Percentiles rank a stretch among this genome's conserved stretches.
Evolutionary conservation across 2,329 filamentous ascomycete species (phyloP).

Genomic region (Onygenales sp.): DNA sequence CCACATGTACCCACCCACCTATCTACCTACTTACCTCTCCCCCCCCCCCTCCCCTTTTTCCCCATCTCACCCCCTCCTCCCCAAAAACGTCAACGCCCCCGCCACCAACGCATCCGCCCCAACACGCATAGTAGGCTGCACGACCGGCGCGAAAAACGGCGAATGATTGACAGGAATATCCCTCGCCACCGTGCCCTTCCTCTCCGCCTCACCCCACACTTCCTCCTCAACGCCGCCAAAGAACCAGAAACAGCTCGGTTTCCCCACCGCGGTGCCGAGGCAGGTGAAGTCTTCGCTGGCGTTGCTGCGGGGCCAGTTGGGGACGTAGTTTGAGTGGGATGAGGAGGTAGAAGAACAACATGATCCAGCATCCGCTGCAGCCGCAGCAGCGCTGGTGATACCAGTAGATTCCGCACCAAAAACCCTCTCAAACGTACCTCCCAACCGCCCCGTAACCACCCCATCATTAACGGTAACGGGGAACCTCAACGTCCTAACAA

Average conservation of each 20-base stretch:
- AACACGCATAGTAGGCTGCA: slow-evolving; percentile 48
- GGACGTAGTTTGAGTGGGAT: slow-evolving; percentile 16
- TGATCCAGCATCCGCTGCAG: background rate
- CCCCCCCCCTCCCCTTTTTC: too few species aligned
- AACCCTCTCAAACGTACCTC: slow-evolving; percentile 36
- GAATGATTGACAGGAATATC: slow-evolving; percentile 53
- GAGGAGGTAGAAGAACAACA: background rate
- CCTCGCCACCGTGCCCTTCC: slow-evolving; percentile 31
- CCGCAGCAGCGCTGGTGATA: background rate
- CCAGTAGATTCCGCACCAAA: slow-evolving; percentile 29
- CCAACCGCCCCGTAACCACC: slow-evolving; percentile 31
- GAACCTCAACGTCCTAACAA: slow-evolving; percentile 41
- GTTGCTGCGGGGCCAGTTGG: slow-evolving; percentile 22
- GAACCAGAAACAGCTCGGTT: slow-evolving; percentile 48
- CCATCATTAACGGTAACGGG: slow-evolving; percentile 47
- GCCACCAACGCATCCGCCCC: slow-evolving; percentile 45
- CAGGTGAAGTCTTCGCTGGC: slow-evolving; percentile 51
- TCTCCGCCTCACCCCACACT: slow-evolving; percentile 41
- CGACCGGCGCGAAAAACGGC: slow-evolving; percentile 48
- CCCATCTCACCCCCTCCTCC: background rate
- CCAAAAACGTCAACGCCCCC: slow-evolving; percentile 38
- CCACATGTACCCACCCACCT: too few species aligned
- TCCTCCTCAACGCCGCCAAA: slow-evolving; percentile 45
- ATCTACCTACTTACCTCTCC: too few species aligned
- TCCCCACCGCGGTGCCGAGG: slow-evolving; percentile 40